Evolutionary conservation across 108 stramenopile species (phyloP).

Genomic region (Conticribra weissflogii): DNA sequence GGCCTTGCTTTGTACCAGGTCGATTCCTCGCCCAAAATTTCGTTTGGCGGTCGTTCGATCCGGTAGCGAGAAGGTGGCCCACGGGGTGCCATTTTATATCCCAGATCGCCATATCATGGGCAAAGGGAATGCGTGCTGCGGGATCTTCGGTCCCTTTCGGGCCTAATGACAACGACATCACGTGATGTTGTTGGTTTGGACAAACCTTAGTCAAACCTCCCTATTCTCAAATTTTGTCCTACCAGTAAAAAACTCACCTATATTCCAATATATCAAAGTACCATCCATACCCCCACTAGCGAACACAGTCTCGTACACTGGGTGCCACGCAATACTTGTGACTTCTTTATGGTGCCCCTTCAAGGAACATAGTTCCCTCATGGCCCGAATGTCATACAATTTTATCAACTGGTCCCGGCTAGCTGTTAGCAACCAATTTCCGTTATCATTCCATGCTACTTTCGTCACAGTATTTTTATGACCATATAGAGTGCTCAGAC

Average conservation of each 20-base stretch:
- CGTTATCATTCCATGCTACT: constrained; percentile 95
- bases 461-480: constrained; percentile 96
- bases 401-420: constrained; percentile 93
- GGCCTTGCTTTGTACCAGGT: constrained; percentile 73
- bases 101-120: constrained; percentile 98
- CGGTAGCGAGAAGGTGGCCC: constrained; percentile 92
- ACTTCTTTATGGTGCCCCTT: constrained; percentile 94
- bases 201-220: no score
- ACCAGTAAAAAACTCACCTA: constrained; percentile 24
- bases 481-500: constrained; percentile 89
- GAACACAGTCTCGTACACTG: constrained; percentile 89
- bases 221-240: no score
- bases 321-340: constrained; percentile 95
- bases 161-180: constrained; percentile 50
- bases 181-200: neutral
- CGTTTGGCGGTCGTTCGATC: constrained; percentile 89
- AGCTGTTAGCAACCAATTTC: constrained; percentile 94
- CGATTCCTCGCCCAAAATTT: constrained; percentile 96
- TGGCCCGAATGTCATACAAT: constrained; percentile 94
- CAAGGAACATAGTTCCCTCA: constrained; percentile 86
- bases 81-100: constrained; percentile 96
- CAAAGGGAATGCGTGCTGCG: constrained; percentile 78
- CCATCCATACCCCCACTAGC: constrained; percentile 97
- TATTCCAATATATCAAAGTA: constrained; percentile 92
- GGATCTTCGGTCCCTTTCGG: constrained; percentile 89